phyloP scores from a whole-genome alignment of 768 basidiomycete species.

The Basidioascus undulatus region DNA sequence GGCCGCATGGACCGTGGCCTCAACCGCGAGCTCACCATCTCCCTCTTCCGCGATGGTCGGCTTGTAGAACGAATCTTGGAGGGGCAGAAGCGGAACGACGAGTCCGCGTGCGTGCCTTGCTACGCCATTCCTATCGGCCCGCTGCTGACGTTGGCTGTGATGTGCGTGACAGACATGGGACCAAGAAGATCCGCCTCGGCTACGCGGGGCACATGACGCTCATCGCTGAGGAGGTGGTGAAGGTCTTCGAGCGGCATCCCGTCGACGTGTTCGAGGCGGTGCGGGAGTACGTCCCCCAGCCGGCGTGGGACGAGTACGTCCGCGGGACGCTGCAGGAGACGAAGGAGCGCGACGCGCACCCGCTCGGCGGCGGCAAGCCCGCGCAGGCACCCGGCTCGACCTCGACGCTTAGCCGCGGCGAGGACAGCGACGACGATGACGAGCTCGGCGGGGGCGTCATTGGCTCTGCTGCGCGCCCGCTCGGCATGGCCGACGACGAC shows the following conservation, averaged over 20 bases:
- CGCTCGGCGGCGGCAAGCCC: constrained; percentile 40
- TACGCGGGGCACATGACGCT: constrained; percentile 95
- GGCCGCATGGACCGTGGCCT: constrained; percentile 58
- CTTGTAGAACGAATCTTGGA: constrained; percentile 70
- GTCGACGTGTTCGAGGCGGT: constrained; percentile 44
- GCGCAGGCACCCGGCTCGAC: constrained; percentile 1
- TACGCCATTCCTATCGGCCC: neutral
- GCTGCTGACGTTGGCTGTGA: neutral
- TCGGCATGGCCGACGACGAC: too few relatives aligned
- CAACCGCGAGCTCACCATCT: constrained; percentile 59
- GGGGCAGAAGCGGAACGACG: constrained; percentile 56
- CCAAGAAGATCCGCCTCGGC: constrained; percentile 32
- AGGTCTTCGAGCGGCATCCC: constrained; percentile 68
- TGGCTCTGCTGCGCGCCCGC: constrained; percentile 2
- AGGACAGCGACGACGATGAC: constrained; percentile 7
- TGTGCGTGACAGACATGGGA: too few relatives aligned
- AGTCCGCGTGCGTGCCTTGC: constrained; percentile 31
- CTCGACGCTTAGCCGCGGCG: constrained; percentile 6
- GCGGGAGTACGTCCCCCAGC: constrained; percentile 40
- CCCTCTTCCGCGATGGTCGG: constrained; percentile 63
- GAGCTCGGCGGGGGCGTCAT: constrained; percentile 1
- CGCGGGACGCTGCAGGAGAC: constrained; percentile 64
- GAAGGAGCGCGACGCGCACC: constrained; percentile 49
- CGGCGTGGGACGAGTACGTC: constrained; percentile 68
- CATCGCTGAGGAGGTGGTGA: constrained; percentile 82